phyloP scores from a whole-genome alignment of 2,329 filamentous ascomycete genomes.

The Pseudofabraea citricarpa region DNA sequence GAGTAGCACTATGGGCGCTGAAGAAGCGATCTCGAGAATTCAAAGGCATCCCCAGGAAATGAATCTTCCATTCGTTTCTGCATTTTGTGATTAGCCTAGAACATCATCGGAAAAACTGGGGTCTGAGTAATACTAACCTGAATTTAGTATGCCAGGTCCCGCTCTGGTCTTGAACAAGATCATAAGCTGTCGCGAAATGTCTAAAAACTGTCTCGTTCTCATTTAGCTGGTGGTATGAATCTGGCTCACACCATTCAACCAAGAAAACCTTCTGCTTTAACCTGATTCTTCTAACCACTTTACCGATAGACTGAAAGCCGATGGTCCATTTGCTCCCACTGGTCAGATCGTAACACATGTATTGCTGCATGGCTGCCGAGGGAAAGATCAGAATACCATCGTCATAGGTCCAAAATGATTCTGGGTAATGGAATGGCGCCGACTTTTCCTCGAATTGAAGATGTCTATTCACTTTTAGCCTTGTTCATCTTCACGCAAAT shows the following conservation, averaged over 20 bases:
- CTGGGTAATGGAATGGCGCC: conserved; percentile 39
- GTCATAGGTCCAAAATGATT: conserved; percentile 50
- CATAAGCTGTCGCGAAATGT: conserved; percentile 56
- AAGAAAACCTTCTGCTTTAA: conserved; percentile 50
- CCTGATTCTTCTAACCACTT: conserved; percentile 49
- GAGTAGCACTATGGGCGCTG: conserved; percentile 52
- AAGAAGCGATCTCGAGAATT: conserved; percentile 56
- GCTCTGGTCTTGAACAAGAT: conserved; percentile 31
- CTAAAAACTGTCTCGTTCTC: conserved; percentile 45
- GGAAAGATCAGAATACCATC: conserved; percentile 51
- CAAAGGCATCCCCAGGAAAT: conserved; percentile 50
- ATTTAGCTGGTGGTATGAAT: conserved; percentile 46
- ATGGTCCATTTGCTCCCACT: conserved; percentile 37
- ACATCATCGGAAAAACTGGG: not conserved
- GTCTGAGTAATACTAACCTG: conserved; percentile 32
- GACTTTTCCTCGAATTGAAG: conserved; percentile 36
- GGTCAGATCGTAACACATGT: conserved; percentile 46
- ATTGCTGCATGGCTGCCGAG: conserved; percentile 24
- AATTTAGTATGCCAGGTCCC: conserved; percentile 39
- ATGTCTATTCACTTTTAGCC: conserved; percentile 24
- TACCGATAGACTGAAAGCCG: conserved; percentile 45
- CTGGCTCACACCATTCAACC: conserved; percentile 57
- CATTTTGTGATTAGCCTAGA: not conserved
- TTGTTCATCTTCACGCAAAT: not conserved
- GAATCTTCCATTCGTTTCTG: conserved; percentile 51